Conservation (phyloP, 352 stramenopile genomes). For the Albugo laibachii region DNA sequence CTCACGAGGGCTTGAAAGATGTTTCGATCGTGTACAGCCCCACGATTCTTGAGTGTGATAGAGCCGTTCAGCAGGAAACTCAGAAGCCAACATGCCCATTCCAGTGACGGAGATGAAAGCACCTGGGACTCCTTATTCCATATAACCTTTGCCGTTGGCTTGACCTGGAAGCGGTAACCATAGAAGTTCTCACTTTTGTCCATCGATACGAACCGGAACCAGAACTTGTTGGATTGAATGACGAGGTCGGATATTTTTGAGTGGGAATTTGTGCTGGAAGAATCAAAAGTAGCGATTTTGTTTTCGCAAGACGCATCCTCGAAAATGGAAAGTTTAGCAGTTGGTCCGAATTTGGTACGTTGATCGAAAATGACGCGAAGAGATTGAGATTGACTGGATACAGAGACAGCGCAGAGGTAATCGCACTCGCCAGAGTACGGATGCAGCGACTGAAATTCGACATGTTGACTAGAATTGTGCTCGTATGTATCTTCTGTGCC, state of each 20-base stretch:
- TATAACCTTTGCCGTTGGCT: slow-evolving; percentile 49
- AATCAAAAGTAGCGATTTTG: slow-evolving; percentile 26
- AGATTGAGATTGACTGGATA: slow-evolving; percentile 27
- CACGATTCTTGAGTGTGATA: slow-evolving; percentile 30
- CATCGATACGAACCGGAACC: slow-evolving; percentile 64
- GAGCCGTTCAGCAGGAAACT: slow-evolving; percentile 64
- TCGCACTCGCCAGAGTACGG: slow-evolving; percentile 71
- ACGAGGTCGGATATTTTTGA: slow-evolving; percentile 39
- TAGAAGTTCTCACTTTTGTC: slow-evolving; percentile 37
- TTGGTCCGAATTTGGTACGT: slow-evolving; percentile 43
- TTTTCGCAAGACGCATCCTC: slow-evolving; percentile 42
- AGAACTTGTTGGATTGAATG: slow-evolving; percentile 56
- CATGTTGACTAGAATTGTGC: not conserved
- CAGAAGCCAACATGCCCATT: slow-evolving; percentile 75
- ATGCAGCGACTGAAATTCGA: slow-evolving; percentile 67
- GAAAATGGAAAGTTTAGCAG: slow-evolving; percentile 55
- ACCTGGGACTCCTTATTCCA: slow-evolving; percentile 71
- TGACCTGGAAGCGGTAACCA: slow-evolving; percentile 69
- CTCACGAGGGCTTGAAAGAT: slow-evolving; percentile 64
- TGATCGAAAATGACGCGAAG: slow-evolving; percentile 69
- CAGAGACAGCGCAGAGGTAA: slow-evolving; percentile 36
- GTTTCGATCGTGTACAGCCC: slow-evolving; percentile 59
- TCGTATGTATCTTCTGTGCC: slow-evolving; percentile 5
- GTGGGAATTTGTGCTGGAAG: slow-evolving; percentile 14
- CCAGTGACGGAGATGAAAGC: slow-evolving; percentile 43